Conservation (phyloP, 2,329 filamentous ascomycete genomes). For the Colletotrichum eleusines region DNA sequence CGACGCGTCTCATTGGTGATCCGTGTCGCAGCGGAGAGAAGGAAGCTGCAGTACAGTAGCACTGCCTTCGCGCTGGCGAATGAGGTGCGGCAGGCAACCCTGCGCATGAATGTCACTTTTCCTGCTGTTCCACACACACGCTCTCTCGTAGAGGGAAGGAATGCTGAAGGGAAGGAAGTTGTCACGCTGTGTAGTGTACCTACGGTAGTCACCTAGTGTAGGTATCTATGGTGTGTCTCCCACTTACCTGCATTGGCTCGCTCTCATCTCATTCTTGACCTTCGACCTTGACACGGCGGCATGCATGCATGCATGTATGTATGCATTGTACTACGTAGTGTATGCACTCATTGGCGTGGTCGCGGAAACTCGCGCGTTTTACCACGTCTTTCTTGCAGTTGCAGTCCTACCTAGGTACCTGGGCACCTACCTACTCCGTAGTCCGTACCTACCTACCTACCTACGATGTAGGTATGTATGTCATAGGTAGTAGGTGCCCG, state of each 20-base stretch:
- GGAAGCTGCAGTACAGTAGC: constrained; percentile 38
- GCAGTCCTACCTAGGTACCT: background rate
- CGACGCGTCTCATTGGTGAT: constrained; percentile 37
- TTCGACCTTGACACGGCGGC: no score
- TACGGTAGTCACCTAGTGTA: no score
- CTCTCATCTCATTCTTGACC: background rate
- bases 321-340: no score
- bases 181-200: no score
- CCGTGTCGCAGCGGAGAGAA: constrained; percentile 14
- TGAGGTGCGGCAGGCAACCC: constrained; percentile 3
- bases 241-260: constrained; percentile 30
- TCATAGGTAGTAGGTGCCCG: no score
- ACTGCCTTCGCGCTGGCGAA: constrained; percentile 20
- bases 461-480: no score
- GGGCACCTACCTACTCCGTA: no score
- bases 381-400: constrained; percentile 27
- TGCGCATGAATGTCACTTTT: constrained; percentile 26
- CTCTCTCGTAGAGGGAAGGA: no score
- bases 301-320: background rate
- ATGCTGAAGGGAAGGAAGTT: no score
- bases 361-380: constrained; percentile 33
- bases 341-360: constrained; percentile 7
- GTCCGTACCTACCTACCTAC: no score
- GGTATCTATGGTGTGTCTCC: constrained; percentile 11
- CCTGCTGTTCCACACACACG: no score